A percentile compares a stretch with the other conserved stretches of the same genome.
phyloP scores from a whole-genome alignment of 306 rosid genomes.

The Vachellia pachyceras region DNA sequence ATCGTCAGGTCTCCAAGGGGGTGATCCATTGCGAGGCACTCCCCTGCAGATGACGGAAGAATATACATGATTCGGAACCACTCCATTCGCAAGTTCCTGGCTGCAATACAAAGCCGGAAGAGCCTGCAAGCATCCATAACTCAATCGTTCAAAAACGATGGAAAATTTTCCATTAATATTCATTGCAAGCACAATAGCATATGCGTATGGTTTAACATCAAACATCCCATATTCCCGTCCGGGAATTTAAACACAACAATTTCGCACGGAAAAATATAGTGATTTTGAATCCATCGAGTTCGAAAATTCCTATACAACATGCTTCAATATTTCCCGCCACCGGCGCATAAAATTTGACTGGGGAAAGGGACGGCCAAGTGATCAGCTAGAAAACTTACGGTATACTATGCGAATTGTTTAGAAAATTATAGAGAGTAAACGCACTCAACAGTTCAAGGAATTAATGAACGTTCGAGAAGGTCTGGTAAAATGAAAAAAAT shows the following conservation, averaged over 20 bases:
- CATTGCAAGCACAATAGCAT: neutral
- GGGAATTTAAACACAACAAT: neutral
- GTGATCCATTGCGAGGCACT: slow-evolving; percentile 65
- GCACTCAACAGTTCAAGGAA: neutral
- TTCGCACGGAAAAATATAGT: neutral
- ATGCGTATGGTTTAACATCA: neutral
- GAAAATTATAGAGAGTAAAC: neutral
- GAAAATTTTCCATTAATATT: neutral
- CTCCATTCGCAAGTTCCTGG: slow-evolving; percentile 68
- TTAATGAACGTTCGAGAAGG: neutral
- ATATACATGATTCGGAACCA: slow-evolving; percentile 54
- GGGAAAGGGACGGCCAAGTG: neutral
- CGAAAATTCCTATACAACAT: neutral
- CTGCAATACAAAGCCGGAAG: slow-evolving; percentile 59
- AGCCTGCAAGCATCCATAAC: slow-evolving; percentile 48
- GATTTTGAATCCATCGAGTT: neutral
- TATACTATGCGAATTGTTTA: neutral
- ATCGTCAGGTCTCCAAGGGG: slow-evolving; percentile 86
- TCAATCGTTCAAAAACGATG: slow-evolving; percentile 9
- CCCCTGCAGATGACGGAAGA: slow-evolving; percentile 64
- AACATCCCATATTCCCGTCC: neutral
- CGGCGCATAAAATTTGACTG: neutral
- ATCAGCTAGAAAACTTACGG: neutral
- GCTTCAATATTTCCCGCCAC: neutral
- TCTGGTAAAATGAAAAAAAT: neutral